Evolutionary conservation across 2,329 filamentous ascomycete species (phyloP), one percentile per base, ranked within the genome.

Genomic region (Colletotrichum australisinense): DNA sequence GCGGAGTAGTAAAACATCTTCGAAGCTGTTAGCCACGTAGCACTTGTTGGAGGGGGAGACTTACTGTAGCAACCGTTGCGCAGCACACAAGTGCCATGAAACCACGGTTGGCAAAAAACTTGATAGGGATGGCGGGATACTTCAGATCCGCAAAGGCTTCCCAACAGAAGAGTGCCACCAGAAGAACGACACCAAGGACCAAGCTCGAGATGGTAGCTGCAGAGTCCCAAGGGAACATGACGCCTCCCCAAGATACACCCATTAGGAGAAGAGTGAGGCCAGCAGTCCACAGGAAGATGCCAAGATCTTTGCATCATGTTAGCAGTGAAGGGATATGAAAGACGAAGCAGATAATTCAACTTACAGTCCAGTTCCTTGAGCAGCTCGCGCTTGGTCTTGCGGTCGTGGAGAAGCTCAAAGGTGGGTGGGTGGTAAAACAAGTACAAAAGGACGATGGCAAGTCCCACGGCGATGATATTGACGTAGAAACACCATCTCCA

Each of bases 251-350:
- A 28, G 84, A 85, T 67, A 88, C 79, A 5, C 85, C 86, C 74
- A 88, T 84, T 9, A 88, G 78, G 67, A 87, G 83, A 0, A 87
- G 78, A 5, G 83, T 83, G 2, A 86, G 82, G 4, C 85, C 85
- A 5, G 81, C 81, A 9, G 83, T 84, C 80, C 83, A 87, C 52
- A 88, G 79, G 75, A 86, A 81, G 49, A 86, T 83, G 4, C 86
- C 86, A 46, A 85, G 62, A 76, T 85, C 70, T 74, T 49, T 28
- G 19, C 5, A 22, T 4, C 2, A 22, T 2, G 32, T 75, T 5
- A 75, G 32, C n/a, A 26, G 1, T 42, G 11, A 0, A 9, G 30
- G 12, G 2, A 24, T 5, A 1, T 14, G 14, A 16, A 4, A 14
- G 5, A 9, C 4, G 4, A 3, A 7, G 6, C 7, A 14, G 7